These are phyloP conservation scores for Leptographium procerum DNA, from an alignment of 2,329 filamentous ascomycete genomes.

Conservation along the genomic window DNA sequence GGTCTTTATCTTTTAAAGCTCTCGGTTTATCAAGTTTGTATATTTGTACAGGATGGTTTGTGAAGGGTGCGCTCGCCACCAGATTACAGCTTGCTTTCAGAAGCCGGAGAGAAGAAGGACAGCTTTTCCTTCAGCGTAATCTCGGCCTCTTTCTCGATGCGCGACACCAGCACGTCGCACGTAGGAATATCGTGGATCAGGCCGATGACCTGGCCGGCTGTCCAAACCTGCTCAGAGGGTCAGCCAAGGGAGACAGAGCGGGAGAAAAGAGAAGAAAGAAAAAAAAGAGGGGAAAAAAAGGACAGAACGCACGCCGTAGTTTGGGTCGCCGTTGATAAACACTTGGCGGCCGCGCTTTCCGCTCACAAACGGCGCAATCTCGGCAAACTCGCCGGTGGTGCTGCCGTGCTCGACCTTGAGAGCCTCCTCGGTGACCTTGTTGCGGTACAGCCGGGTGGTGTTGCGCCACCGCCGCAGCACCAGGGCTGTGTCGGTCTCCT, in stretches of 20 bases:
- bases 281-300: not conserved
- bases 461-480: constrained; percentile 88
- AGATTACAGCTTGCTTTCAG: constrained; percentile 43
- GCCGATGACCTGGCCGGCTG: constrained; percentile 88
- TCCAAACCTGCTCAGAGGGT: constrained; percentile 66
- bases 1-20: too few relatives aligned
- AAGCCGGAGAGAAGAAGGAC: constrained; percentile 39
- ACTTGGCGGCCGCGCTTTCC: constrained; percentile 86
- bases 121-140: constrained; percentile 50
- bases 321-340: constrained; percentile 81
- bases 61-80: not conserved
- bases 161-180: constrained; percentile 54
- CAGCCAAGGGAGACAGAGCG: not conserved
- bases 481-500: constrained; percentile 85
- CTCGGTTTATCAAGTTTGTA: too few relatives aligned
- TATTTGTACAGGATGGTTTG: not conserved
- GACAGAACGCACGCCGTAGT: constrained; percentile 62
- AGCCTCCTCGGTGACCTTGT: constrained; percentile 75
- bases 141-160: constrained; percentile 70
- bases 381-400: constrained; percentile 74
- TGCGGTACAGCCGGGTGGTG: constrained; percentile 77
- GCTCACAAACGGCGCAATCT: constrained; percentile 78
- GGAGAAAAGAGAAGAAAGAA: not conserved
- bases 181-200: constrained; percentile 75
- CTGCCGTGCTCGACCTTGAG: constrained; percentile 76